Evolutionary conservation across 306 rosid genomes (phyloP).

Genomic region (Pachyrhizus erosus): DNA sequence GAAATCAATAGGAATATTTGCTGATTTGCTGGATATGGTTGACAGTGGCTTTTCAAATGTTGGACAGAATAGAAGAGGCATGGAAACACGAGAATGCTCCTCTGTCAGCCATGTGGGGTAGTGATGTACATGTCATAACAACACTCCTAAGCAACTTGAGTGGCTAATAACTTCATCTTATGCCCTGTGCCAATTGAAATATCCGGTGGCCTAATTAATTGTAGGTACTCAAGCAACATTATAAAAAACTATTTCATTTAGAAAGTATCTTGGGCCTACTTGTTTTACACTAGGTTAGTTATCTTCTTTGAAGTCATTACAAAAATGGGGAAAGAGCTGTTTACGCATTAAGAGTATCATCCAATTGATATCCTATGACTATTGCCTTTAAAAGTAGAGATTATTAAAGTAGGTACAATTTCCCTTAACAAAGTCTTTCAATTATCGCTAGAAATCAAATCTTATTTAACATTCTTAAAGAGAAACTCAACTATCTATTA

Average conservation of each 20-base stretch:
- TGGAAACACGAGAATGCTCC: constrained; percentile 27
- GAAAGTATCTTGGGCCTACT: not conserved
- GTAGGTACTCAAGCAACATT: not conserved
- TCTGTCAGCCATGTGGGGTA: constrained; percentile 30
- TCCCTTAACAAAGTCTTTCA: not conserved
- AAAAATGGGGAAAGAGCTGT: not conserved
- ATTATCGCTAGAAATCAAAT: not conserved
- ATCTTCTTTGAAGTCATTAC: not conserved
- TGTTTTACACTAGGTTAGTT: not conserved
- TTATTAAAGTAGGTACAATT: not conserved
- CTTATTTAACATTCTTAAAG: not conserved
- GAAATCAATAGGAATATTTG: constrained; percentile 44
- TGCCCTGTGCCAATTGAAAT: not conserved
- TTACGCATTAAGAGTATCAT: not conserved
- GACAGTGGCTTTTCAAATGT: constrained; percentile 39
- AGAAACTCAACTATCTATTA: not conserved
- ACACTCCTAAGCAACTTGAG: constrained; percentile 9
- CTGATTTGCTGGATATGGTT: constrained; percentile 43
- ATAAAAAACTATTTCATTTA: not conserved
- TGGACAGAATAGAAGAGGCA: constrained; percentile 32
- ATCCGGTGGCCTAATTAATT: not conserved
- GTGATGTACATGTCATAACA: constrained; percentile 16
- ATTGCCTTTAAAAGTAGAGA: not conserved
- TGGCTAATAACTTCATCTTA: constrained; percentile 28
- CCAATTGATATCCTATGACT: not conserved